Evolutionary conservation across 2,329 filamentous ascomycete species (phyloP).

Genomic region (Sarocladiaceae sp.): DNA sequence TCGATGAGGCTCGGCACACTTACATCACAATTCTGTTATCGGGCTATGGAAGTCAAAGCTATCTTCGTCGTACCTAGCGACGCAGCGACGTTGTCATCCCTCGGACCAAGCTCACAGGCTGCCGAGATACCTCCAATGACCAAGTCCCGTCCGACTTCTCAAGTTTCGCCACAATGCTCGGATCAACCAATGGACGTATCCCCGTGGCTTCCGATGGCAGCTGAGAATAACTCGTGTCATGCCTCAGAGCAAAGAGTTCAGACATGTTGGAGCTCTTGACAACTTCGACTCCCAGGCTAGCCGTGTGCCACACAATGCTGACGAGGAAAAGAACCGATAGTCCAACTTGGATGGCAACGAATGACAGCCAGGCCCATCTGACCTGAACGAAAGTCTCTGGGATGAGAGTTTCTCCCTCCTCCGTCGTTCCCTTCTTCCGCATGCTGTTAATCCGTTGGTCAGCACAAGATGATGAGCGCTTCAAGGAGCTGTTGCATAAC

Average conservation of each 20-base stretch:
- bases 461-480: not conserved
- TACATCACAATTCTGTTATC: not conserved
- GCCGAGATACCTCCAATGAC: not conserved
- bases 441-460: not conserved
- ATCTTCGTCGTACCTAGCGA: not conserved
- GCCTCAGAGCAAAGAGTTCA: conserved; percentile 25
- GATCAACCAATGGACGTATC: not conserved
- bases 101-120: not conserved
- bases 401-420: conserved; percentile 3
- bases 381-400: conserved; percentile 13
- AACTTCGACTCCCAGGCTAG: conserved; percentile 12
- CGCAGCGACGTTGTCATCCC: not conserved
- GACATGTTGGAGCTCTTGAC: conserved; percentile 15
- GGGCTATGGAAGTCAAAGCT: not conserved
- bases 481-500: not conserved
- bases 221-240: not conserved
- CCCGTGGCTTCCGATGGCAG: not conserved
- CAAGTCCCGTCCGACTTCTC: not conserved
- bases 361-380: conserved; percentile 15
- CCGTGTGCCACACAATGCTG: conserved; percentile 10
- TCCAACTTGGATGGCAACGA: conserved; percentile 13
- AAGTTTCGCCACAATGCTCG: not conserved
- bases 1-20: too few relatives aligned
- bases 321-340: conserved; percentile 12
- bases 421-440: not conserved